Conservation (phyloP, 208 protist genomes). For the Trichomonas gallinae region DNA sequence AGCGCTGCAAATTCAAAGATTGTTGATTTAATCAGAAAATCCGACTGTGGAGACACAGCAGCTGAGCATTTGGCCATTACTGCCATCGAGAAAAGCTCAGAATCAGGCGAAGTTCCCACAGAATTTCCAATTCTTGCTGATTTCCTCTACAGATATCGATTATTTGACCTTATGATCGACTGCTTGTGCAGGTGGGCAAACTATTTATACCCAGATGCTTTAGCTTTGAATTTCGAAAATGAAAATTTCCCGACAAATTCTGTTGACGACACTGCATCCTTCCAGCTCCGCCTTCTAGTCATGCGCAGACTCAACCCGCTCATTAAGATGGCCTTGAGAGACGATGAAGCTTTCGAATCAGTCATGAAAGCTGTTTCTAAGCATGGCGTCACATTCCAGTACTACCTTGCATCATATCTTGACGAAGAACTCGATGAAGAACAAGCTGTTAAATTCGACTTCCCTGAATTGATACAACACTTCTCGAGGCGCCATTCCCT, state of each 20-base stretch:
- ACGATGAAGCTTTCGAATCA: not conserved
- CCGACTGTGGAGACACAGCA: not conserved
- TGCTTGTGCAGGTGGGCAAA: not conserved
- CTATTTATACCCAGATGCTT: not conserved
- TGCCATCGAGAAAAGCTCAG: not conserved
- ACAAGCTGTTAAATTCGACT: not conserved
- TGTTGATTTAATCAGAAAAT: not conserved
- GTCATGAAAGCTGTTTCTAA: not conserved
- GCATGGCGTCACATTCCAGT: not conserved
- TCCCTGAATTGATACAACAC: not conserved
- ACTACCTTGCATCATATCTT: not conserved
- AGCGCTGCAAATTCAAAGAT: not conserved
- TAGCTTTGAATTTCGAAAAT: not conserved
- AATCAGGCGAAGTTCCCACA: not conserved
- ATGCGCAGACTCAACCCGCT: not conserved
- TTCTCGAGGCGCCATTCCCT: not conserved
- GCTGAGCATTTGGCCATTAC: not conserved
- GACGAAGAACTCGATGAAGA: not conserved
- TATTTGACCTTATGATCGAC: not conserved
- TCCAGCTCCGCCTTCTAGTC: not conserved
- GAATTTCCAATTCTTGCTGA: not conserved
- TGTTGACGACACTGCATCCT: not conserved
- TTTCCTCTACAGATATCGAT: not conserved
- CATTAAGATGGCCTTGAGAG: not conserved
- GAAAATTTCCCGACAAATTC: not conserved